These are phyloP conservation scores for Rhodofomes roseus DNA, from an alignment of 1,284 basidiomycete species.

Conservation along the genomic window DNA sequence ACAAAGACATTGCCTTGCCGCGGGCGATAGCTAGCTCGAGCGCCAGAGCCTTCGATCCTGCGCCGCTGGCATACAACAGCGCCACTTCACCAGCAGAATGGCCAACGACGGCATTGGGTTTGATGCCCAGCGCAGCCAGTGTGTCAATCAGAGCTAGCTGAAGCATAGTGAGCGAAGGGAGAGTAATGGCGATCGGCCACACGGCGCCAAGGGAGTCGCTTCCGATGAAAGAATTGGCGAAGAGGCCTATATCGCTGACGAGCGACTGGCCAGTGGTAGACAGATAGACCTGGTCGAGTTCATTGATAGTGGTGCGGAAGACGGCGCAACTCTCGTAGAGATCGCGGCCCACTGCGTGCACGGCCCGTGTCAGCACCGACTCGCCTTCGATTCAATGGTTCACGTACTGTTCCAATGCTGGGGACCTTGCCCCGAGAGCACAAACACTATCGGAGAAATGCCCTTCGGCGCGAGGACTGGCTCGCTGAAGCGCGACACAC, in stretches of 20 bases:
- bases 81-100: constrained; percentile 43
- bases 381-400: not conserved
- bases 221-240: constrained; percentile 11
- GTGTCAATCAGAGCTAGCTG: constrained; percentile 43
- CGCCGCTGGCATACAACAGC: constrained; percentile 38
- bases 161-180: constrained; percentile 37
- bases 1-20: constrained; percentile 30
- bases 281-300: constrained; percentile 31
- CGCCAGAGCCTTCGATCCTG: constrained; percentile 34
- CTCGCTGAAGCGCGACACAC: constrained; percentile 9
- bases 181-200: constrained; percentile 30
- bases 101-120: constrained; percentile 35
- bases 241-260: constrained; percentile 30
- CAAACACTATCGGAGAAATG: constrained; percentile 31
- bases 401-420: constrained; percentile 34
- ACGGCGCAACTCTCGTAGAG: constrained; percentile 31
- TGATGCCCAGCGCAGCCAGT: constrained; percentile 29
- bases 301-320: constrained; percentile 34
- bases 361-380: not conserved
- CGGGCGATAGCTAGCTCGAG: constrained; percentile 37
- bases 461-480: constrained; percentile 26
- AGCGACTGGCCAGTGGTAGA: constrained; percentile 31
- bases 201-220: constrained; percentile 24
- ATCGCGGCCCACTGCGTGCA: constrained; percentile 35
- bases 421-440: constrained; percentile 42